These are phyloP conservation scores for Talaromyces sp. DNA, from an alignment of 2,329 filamentous ascomycete species.

Conservation along the genomic window DNA sequence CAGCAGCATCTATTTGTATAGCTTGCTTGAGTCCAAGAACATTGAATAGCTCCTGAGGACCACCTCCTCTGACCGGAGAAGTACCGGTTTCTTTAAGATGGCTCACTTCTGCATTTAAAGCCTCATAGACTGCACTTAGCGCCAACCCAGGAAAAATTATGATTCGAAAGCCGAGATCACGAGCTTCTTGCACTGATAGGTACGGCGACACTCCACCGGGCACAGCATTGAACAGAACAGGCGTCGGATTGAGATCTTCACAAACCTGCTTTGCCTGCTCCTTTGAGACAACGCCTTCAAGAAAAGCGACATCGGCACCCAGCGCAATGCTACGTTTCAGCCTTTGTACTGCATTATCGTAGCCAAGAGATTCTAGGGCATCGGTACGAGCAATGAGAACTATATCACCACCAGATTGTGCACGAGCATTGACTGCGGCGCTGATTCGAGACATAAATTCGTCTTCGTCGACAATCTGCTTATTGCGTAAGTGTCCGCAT, in stretches of 20 bases:
- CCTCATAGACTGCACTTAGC: constrained; percentile 28
- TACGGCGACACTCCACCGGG: constrained; percentile 33
- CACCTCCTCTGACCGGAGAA: constrained; percentile 12
- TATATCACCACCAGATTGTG: constrained; percentile 31
- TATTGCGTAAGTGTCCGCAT: constrained; percentile 42
- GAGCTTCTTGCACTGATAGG: constrained; percentile 31
- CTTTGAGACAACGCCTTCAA: constrained; percentile 32
- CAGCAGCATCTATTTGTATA: constrained; percentile 31
- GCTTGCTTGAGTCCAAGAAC: constrained; percentile 32
- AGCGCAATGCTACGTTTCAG: constrained; percentile 30
- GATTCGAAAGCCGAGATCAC: constrained; percentile 34
- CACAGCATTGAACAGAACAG: constrained; percentile 39
- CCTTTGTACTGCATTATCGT: constrained; percentile 31
- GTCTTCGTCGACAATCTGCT: constrained; percentile 29
- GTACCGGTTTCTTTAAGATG: constrained; percentile 31
- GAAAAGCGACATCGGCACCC: constrained; percentile 35
- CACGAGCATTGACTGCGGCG: constrained; percentile 33
- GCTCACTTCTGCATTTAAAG: constrained; percentile 26
- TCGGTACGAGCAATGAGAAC: constrained; percentile 38
- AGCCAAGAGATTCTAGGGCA: constrained; percentile 29
- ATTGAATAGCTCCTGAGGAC: constrained; percentile 32
- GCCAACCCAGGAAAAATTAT: constrained; percentile 36
- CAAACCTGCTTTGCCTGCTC: constrained; percentile 30
- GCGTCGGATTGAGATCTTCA: constrained; percentile 29
- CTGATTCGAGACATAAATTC: constrained; percentile 28